These are phyloP conservation scores for Noccaea caerulescens DNA, from an alignment of 345 rosid genomes.

Conservation along the genomic window DNA sequence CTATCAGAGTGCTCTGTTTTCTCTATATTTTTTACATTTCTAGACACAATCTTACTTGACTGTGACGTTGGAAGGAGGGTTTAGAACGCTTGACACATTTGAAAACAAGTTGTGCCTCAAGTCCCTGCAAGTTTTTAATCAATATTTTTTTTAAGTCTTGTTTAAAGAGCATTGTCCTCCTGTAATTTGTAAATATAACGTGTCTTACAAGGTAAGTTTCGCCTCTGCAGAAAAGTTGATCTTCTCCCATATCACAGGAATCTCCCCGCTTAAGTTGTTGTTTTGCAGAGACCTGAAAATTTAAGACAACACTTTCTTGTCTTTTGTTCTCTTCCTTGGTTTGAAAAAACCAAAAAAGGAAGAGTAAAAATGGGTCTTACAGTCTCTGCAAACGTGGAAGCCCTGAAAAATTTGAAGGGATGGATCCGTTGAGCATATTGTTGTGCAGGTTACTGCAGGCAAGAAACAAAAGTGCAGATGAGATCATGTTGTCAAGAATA, in stretches of 20 bases:
- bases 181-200: background rate
- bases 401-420: conserved; percentile 60
- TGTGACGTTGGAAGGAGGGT: conserved; percentile 59
- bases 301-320: background rate
- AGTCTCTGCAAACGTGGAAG: conserved; percentile 59
- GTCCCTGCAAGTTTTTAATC: conserved; percentile 50
- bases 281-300: conserved; percentile 49
- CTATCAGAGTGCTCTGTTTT: conserved; percentile 14
- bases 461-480: background rate
- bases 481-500: conserved; percentile 10
- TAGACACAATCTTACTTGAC: conserved; percentile 46
- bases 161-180: background rate
- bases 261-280: conserved; percentile 51
- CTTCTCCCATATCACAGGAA: conserved; percentile 57
- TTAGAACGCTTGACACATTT: conserved; percentile 48
- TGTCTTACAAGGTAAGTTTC: conserved; percentile 49
- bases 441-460: conserved; percentile 58
- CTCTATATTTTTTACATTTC: background rate
- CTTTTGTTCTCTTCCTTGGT: background rate
- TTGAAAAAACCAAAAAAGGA: background rate
- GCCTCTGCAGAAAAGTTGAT: conserved; percentile 26
- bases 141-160: background rate
- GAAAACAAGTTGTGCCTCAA: conserved; percentile 54
- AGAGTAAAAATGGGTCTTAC: conserved; percentile 44
- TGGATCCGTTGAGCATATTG: conserved; percentile 57